Conservation (phyloP, 2,329 filamentous ascomycete genomes). For the Diaporthe nobilis region DNA sequence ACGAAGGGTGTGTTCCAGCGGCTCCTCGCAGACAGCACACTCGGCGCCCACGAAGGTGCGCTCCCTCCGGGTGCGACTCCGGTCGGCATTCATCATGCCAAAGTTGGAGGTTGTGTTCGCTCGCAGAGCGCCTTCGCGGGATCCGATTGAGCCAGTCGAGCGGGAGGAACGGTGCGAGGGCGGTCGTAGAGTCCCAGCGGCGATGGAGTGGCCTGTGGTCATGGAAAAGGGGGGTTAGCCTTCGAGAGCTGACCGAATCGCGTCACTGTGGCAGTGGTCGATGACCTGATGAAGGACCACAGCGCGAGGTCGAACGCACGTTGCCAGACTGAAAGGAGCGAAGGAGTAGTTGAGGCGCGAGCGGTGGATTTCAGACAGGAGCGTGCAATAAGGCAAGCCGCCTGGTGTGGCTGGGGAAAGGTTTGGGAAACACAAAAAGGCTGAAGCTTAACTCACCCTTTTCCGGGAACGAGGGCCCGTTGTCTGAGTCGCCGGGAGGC, state of each 20-base stretch:
- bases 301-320: slow-evolving; percentile 12
- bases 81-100: slow-evolving; percentile 80
- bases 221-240: slow-evolving; percentile 45
- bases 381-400: neutral
- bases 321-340: neutral
- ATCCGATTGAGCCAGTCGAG: slow-evolving; percentile 54
- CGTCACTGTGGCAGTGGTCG: neutral
- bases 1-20: slow-evolving; percentile 92
- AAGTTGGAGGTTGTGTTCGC: slow-evolving; percentile 62
- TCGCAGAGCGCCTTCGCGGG: slow-evolving; percentile 54
- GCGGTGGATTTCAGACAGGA: slow-evolving; percentile 17
- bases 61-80: slow-evolving; percentile 85
- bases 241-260: slow-evolving; percentile 24
- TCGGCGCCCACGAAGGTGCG: slow-evolving; percentile 95
- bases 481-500: slow-evolving; percentile 40
- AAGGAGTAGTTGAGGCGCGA: slow-evolving; percentile 11
- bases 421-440: slow-evolving; percentile 13
- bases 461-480: slow-evolving; percentile 49
- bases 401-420: slow-evolving; percentile 38
- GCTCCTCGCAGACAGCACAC: slow-evolving; percentile 97
- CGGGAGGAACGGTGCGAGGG: slow-evolving; percentile 55
- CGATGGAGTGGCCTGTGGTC: slow-evolving; percentile 55
- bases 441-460: slow-evolving; percentile 51
- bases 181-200: slow-evolving; percentile 53
- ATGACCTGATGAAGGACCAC: slow-evolving; percentile 11